Conservation (phyloP, 495 filamentous ascomycete species). For the Ascodesmis nigricans region DNA sequence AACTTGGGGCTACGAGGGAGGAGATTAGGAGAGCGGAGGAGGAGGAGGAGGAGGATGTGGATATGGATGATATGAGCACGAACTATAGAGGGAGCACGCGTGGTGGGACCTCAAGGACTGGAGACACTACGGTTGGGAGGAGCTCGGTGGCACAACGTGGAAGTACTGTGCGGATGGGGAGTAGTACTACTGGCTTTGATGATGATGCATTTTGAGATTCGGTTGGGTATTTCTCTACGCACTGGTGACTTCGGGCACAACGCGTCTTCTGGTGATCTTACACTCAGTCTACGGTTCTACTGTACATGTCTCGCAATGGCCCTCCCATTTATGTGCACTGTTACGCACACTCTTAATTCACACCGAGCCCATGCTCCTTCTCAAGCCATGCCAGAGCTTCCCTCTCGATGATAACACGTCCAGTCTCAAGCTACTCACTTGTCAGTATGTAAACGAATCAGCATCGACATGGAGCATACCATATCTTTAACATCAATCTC, state of each 20-base stretch:
- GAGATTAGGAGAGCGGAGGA: conserved; percentile 33
- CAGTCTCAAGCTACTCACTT: conserved; percentile 37
- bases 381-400: conserved; percentile 55
- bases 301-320: too few relatives aligned
- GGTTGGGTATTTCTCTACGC: too few relatives aligned
- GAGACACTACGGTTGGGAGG: neutral
- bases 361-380: conserved; percentile 34
- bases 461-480: conserved; percentile 6
- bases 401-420: conserved; percentile 69
- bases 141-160: conserved; percentile 2
- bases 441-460: conserved; percentile 3
- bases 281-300: too few relatives aligned
- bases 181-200: too few relatives aligned
- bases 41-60: conserved; percentile 30
- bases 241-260: too few relatives aligned
- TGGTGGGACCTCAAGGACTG: neutral
- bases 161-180: neutral
- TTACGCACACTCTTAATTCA: neutral
- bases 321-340: too few relatives aligned
- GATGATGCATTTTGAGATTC: neutral
- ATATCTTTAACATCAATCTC: conserved; percentile 92
- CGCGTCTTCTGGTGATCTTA: too few relatives aligned
- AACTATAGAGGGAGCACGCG: neutral
- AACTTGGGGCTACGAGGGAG: conserved; percentile 36
- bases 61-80: conserved; percentile 24